Evolutionary conservation across 2,329 filamentous ascomycete species (phyloP).

Genomic region (Ceratocystis eucalypticola): DNA sequence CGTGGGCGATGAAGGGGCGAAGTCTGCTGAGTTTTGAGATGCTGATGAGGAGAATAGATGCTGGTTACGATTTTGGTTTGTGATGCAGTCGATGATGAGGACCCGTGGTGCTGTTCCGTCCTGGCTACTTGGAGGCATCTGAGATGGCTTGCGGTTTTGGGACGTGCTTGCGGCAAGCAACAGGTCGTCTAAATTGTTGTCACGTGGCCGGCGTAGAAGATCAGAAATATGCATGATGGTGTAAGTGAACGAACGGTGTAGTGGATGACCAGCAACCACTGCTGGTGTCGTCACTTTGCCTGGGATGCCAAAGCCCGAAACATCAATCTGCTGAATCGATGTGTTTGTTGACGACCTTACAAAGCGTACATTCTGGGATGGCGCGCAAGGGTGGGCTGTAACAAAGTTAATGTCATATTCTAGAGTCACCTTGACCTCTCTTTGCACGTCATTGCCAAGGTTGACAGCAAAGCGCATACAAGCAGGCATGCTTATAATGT

Average conservation of each 20-base stretch:
- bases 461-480: slow-evolving; percentile 28
- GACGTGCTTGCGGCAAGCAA: slow-evolving; percentile 26
- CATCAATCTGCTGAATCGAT: slow-evolving; percentile 43
- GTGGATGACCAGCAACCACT: slow-evolving; percentile 44
- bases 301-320: slow-evolving; percentile 33
- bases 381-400: slow-evolving; percentile 51
- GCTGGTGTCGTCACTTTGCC: slow-evolving; percentile 33
- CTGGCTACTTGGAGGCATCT: slow-evolving; percentile 24
- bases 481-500: slow-evolving; percentile 23
- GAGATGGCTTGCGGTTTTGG: slow-evolving; percentile 24
- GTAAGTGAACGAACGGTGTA: slow-evolving; percentile 51
- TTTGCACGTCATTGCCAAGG: slow-evolving; percentile 23
- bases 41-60: slow-evolving; percentile 21
- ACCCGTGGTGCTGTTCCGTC: slow-evolving; percentile 30
- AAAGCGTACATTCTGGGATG: slow-evolving; percentile 43
- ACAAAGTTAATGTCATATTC: slow-evolving; percentile 50
- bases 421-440: slow-evolving; percentile 30
- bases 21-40: background rate
- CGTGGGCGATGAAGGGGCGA: slow-evolving; percentile 23
- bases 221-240: slow-evolving; percentile 45
- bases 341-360: slow-evolving; percentile 47
- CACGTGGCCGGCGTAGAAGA: slow-evolving; percentile 34
- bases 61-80: slow-evolving; percentile 34
- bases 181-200: slow-evolving; percentile 35
- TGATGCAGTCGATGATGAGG: slow-evolving; percentile 51